Base-by-base conservation (phyloP, 306 rosid species). In the Adenanthera pavonina region DNA sequence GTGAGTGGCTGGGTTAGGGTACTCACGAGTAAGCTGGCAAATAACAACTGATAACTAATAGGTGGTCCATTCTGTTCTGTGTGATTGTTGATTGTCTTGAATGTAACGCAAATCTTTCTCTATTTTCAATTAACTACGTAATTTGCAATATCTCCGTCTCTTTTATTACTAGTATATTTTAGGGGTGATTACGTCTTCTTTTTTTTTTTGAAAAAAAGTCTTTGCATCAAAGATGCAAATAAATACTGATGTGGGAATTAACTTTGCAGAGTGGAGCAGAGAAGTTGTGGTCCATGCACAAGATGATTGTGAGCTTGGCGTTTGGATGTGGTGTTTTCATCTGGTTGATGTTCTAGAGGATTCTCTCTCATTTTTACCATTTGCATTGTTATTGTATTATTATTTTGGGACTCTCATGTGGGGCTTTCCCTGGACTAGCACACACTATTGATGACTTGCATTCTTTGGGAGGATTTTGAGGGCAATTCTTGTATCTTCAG, bases 201-300 rank as follows among this genome's bases (percentile, higher is more conserved):
- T 43, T 43, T 43, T 43, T 25, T 25, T 25, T 25, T 25, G 30
- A 25, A 25, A 25, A 25, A 7, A 43, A 43, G 46, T 43, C 1
- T 4, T 43, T 43, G 8, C 46, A 7, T 7, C 46, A 43, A 43
- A 43, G 46, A 40, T 40, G 6, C 6, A 40, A 40, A 57, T 19
- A 12, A 41, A 57, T 56, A 57, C 61, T 70, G 57, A 72, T 13
- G 6, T 41, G 38, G 5, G 62, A 67, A 57, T 44, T 41, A 20
- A 69, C 8, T 72, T 35, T 86, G 86, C 95, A 95, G 98, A 92
- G 95, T 78, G 98, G 98, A 77, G 95, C 49, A 15, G 94, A 83
- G 86, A 94, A 84, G 84, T 61, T 86, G 88, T 68, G 86, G 85
- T 82, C 90, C 2, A 16, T 84, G 83, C 81, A 81, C 74, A 89